phyloP scores from a whole-genome alignment of 2,329 filamentous ascomycete genomes.

The Ploettnerulaceae sp. region DNA sequence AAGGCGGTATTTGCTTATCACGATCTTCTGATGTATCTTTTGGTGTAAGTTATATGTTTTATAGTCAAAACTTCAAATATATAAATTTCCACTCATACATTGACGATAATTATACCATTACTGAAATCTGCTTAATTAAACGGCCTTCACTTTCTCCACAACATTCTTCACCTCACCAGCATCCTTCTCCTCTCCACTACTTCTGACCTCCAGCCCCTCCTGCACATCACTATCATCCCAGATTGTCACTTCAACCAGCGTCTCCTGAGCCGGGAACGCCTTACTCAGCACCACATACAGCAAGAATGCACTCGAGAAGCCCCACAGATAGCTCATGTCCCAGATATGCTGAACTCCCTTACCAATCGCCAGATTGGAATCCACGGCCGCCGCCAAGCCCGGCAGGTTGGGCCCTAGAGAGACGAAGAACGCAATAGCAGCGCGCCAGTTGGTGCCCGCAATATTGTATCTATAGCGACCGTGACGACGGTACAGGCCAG shows the following conservation, averaged over 20 bases:
- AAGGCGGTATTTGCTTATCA: slow-evolving; percentile 15
- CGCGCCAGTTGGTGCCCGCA: slow-evolving; percentile 15
- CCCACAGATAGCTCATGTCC: slow-evolving; percentile 7
- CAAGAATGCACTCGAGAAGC: slow-evolving; percentile 1
- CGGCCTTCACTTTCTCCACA: not conserved
- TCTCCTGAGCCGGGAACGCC: not conserved
- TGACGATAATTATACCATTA: slow-evolving; percentile 10
- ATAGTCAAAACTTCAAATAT: too few species aligned
- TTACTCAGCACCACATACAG: not conserved
- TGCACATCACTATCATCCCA: slow-evolving; percentile 1
- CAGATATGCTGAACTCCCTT: slow-evolving; percentile 3
- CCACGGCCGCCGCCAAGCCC: slow-evolving; percentile 6
- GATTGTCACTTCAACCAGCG: not conserved
- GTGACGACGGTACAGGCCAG: slow-evolving; percentile 7
- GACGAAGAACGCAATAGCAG: slow-evolving; percentile 11
- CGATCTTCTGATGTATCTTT: slow-evolving; percentile 15
- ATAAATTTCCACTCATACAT: slow-evolving; percentile 3
- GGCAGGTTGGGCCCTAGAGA: slow-evolving; percentile 11
- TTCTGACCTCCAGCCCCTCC: not conserved
- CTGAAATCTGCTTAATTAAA: not conserved
- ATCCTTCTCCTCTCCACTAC: not conserved
- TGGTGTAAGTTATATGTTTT: too few species aligned
- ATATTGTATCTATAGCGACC: slow-evolving; percentile 15
- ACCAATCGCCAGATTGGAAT: not conserved
- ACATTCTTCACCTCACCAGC: not conserved